Base-by-base conservation (phyloP, 208 protist species). In the Borovskyia barvae region DNA sequence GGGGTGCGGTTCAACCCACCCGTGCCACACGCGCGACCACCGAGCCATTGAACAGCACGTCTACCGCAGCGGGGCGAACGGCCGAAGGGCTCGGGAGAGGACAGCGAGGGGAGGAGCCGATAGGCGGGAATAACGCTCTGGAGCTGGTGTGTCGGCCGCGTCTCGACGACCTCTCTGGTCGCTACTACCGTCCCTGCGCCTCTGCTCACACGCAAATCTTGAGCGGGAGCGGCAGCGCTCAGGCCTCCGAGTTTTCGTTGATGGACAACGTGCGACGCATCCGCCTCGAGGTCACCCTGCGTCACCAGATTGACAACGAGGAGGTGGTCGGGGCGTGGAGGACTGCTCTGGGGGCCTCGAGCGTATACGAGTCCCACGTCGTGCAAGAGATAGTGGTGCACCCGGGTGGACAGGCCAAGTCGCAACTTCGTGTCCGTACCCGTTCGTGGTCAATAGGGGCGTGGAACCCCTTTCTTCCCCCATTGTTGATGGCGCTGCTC, bases 211-310 rank as follows among this genome's bases (percentile, higher is more conserved):
- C 52, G 29, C 15, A 28, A 2, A 2, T 33, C 7, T 3, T 35
- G 8, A 8, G 8, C 8, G 2, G 15, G 29, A 17, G 5, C 22
- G 24, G 5, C 28, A 22, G 2, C 20, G 35, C 37, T 42, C 6
- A n/a, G 17, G 22, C 9, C n/a, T 7, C 22, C 25, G 54, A 61
- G 32, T 86, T 77, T 41, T 75, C 75, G 6, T 57, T 86, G 24
- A 58, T 82, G 41, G 80, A 80, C 49, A 86, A 82, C 62, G 64
- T 77, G 6, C 67, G 54, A 5, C 15, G 24, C 2, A 69, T 86
- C 47, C 64, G 37, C 12, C 64, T 86, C 25, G 51, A 50, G 22
- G 80, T 74, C 6, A 63, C 62, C 2, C 52, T 86, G 32, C 67
- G 62, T 12, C 79, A 82, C 53, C 53, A 69, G 33, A 49, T 19